Evolutionary conservation across 2,329 filamentous ascomycete genomes (phyloP).

Genomic region (Colletotrichum scovillei): DNA sequence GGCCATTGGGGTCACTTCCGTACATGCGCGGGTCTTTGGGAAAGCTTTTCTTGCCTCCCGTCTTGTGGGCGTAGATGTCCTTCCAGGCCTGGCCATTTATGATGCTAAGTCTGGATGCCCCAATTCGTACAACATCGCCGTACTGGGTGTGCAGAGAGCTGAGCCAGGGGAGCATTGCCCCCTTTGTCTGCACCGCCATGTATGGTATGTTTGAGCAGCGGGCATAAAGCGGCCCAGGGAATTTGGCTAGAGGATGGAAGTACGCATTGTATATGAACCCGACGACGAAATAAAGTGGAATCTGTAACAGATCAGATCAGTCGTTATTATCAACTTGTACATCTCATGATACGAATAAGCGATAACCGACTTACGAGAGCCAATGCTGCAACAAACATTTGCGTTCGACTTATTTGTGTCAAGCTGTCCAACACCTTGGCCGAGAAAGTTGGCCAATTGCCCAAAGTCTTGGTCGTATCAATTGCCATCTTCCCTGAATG

Average conservation of each 20-base stretch:
- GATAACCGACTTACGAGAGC: not conserved
- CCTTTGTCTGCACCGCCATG: not conserved
- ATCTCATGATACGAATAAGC: accelerated
- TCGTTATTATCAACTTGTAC: not conserved
- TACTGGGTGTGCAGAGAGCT: not conserved
- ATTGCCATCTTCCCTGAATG: too few relatives aligned
- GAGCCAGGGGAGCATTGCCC: not conserved
- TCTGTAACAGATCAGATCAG: not conserved
- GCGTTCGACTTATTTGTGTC: not conserved
- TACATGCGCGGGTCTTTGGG: too few relatives aligned
- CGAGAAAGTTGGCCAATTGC: not conserved
- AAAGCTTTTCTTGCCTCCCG: too few relatives aligned
- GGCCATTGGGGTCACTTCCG: too few relatives aligned
- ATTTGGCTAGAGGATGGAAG: not conserved
- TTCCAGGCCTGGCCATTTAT: not conserved
- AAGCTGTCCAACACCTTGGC: not conserved
- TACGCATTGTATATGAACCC: not conserved
- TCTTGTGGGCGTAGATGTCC: not conserved
- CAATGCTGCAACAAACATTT: not conserved
- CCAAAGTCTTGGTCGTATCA: too few relatives aligned
- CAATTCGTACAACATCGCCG: not conserved
- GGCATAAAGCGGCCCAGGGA: not conserved
- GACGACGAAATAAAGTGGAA: not conserved
- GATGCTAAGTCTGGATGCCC: not conserved
- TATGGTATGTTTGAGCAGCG: not conserved